Base-by-base conservation (phyloP, 1,139 yeast species). In the Diutina rugosa region DNA sequence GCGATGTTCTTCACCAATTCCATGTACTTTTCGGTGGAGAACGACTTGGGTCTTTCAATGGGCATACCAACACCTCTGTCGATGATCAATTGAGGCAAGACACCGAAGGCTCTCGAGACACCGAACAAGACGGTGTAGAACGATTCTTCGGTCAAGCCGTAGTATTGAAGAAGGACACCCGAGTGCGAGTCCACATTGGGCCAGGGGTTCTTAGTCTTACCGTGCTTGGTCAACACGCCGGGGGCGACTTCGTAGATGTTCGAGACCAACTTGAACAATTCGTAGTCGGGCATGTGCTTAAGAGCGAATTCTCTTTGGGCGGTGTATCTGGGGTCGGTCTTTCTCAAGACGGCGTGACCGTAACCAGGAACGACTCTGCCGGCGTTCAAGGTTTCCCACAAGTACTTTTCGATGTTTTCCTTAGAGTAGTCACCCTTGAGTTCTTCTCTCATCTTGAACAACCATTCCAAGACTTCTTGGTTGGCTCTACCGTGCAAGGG, bases 131-230 rank as follows among this genome's bases (percentile, higher is more conserved):
- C 99, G 58, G 99, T 93, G 84, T 93, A 93, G 88, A 90, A 93
- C 58, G 95, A 85, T 67, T 90, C 88, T 79, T 93, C 96, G 61
- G 88, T 87, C 75, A 93, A 82, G 64, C 98, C 98, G 79, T 91
- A 93, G 84, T 93, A 90, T 77, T 91, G 96, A 78, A 93, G 85
- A 67, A 93, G 78, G 64, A 91, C 96, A 78, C 98, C 98, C 57
- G 97, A 90, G 77, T 90, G 96, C 59, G 97, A 89, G 77, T 91
- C 98, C 66, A 91, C 98, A 74, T 91, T 91, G 75, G 98, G 98
- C 93, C 93, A 90, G 77, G 97, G 97, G 84, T 90, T 91, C 84
- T 90, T 89, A 70, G 97, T 90, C 84, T 91, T 91, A 75, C 98
- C 98, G 76, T 91, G 98, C 79, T 90, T 82, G 70, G 95, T 87